Evolutionary conservation across 2,329 filamentous ascomycete species (phyloP), one percentile per base, ranked within the genome.

Genomic region (Diaporthe sp.): DNA sequence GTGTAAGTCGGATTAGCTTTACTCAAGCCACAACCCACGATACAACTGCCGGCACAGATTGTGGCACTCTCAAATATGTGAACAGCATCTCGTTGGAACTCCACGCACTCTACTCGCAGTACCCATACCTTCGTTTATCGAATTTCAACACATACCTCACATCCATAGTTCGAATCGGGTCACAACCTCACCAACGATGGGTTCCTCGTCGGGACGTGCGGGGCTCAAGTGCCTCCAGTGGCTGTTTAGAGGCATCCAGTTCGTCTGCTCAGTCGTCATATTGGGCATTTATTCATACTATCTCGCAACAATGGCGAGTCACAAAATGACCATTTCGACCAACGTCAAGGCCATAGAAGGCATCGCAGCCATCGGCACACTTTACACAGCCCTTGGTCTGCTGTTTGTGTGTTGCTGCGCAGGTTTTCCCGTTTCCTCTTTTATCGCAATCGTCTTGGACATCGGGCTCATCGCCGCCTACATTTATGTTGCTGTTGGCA

Each of bases 241-340:
- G 72, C 84, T 89, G 76, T 85, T 94, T 75, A 92, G 93, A 78
- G 82, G 88, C 75, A 84, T 94, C 75, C 87, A 91, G 78, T 92
- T 94, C 82, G 87, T 88, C 80, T 91, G 89, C 80, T 86, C 91
- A 1, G 90, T 85, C 51, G 87, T 94, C 76, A 88, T 93, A 67
- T 87, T 94, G 53, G 91, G 89, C 76, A 90, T 92, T 79, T 92
- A 92, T 85, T 90, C 89, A 68, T 94, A 93, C 85, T 94, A 91
- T 86, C 88, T 94, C 39, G 87, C 91, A 4, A 87, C 90, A 15
- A 87, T 92, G 20, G 83, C 88, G 47, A 86, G 90, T 76, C 88
- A 92, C 81, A 78, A 91, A 79, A 82, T 87, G 15, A 74, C 79
- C 74, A 92, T 93, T 76, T 83, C 86, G 2, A 88, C 82, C 73